Base-by-base conservation (phyloP, 73 alveolate species). In the Blepharisma stoltei region DNA sequence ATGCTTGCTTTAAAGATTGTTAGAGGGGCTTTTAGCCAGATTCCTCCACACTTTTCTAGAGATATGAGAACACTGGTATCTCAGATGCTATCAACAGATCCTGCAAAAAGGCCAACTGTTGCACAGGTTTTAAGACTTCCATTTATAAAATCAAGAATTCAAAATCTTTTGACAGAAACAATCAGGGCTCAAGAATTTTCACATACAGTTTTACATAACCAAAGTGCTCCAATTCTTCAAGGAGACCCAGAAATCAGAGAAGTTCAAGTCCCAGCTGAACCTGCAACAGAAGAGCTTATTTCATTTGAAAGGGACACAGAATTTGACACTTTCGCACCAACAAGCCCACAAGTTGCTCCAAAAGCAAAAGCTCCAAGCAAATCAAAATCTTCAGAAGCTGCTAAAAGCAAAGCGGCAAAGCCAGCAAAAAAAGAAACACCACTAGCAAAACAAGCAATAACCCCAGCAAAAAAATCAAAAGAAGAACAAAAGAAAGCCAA, bases 101-200 rank as follows among this genome's bases (percentile, higher is more conserved):
- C 97, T 7, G 68, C 83, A 38, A 86, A 84, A 68, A 67, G 98
- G 43, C 98, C 98, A 21, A 68, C 73, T 54, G 92, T 82, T 0
- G 88, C 91, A 78, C 86, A 85, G 76, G 81, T 93, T 6, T 81
- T 93, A 71, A 90, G 90, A 55, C 44, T 70, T 37, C 89, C 44
- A 43, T 48, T 82, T 9, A 77, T 82, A 6, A 54, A 76, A 27
- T 11, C 76, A 6, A 77, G 85, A 46, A 77, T 82, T 9, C 71
- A 76, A 23, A 27, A 48, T 14, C 79, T 82, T 70, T 67, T 88
- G n/a, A 47, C 91, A 4, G 86, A 88, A 54, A 78, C 89, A 7
- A 69, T 55, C 46, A 54, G 76, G 55, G 78, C 75, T 9, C 37
- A 53, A 32, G 95, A 88, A 83, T 88, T 88, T 81, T 48, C 86